Evolutionary conservation across 2,329 filamentous ascomycete genomes (phyloP).

Genomic region (Colletotrichum sp.): DNA sequence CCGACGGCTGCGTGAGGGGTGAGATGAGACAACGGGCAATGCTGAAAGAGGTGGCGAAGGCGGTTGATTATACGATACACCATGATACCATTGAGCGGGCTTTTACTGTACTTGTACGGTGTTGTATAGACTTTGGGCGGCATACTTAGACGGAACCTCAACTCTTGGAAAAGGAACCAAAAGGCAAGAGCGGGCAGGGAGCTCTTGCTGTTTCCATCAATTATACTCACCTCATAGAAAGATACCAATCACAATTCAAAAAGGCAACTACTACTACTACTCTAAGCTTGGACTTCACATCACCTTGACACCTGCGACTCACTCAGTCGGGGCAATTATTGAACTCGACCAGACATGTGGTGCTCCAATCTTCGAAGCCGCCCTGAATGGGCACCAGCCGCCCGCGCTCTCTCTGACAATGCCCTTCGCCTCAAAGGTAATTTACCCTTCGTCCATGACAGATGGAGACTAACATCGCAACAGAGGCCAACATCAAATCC

Average conservation of each 20-base stretch:
- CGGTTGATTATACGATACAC: neutral
- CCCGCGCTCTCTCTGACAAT: conserved; percentile 28
- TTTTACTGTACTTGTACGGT: neutral
- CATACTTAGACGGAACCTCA: conserved; percentile 5
- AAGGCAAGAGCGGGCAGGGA: neutral
- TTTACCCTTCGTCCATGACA: neutral
- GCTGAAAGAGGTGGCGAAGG: neutral
- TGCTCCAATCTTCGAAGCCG: conserved; percentile 43
- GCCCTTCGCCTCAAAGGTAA: conserved; percentile 30
- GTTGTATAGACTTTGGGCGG: neutral
- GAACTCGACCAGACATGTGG: conserved; percentile 33
- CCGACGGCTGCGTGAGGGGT: conserved; percentile 25
- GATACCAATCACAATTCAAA: neutral
- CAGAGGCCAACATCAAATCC: conserved; percentile 45
- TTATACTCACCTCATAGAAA: conserved; percentile 14
- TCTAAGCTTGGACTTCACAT: neutral
- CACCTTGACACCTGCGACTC: neutral
- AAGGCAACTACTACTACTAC: neutral
- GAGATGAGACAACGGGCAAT: neutral
- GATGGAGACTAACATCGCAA: neutral
- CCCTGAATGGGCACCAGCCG: conserved; percentile 36
- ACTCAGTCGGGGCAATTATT: neutral
- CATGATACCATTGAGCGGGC: conserved; percentile 13
- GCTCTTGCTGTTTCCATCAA: neutral
- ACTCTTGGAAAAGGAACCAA: neutral